Percentiles rank a stretch among this genome's conserved stretches.
phyloP scores from a whole-genome alignment of 306 rosid genomes.

The Begonia peltatifolia region DNA sequence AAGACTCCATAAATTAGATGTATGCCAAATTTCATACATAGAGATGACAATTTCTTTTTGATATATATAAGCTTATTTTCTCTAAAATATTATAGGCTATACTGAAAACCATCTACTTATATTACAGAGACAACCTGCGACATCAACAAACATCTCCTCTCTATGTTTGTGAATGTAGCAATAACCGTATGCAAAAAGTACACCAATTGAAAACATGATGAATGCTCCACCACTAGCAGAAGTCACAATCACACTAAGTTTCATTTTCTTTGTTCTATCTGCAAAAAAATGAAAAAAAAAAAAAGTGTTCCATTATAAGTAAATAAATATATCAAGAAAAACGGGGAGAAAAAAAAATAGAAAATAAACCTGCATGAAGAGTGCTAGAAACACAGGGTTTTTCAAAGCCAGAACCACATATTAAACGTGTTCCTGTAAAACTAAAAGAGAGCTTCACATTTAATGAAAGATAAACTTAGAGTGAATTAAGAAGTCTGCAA shows the following conservation, averaged over 20 bases:
- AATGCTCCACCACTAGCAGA: slow-evolving; percentile 60
- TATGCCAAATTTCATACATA: too few species aligned
- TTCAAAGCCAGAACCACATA: slow-evolving; percentile 50
- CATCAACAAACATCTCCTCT: slow-evolving; percentile 62
- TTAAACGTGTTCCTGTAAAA: slow-evolving; percentile 57
- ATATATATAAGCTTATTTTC: not conserved
- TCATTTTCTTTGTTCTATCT: slow-evolving; percentile 45
- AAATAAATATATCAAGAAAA: slow-evolving; percentile 2
- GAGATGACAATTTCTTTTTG: not conserved
- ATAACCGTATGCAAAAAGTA: slow-evolving; percentile 31
- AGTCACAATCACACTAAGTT: slow-evolving; percentile 24
- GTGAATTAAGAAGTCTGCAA: not conserved
- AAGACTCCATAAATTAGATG: too few species aligned
- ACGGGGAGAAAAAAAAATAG: slow-evolving; percentile 3
- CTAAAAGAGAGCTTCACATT: slow-evolving; percentile 23
- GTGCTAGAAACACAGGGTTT: slow-evolving; percentile 64
- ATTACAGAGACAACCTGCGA: slow-evolving; percentile 40
- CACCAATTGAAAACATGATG: slow-evolving; percentile 42
- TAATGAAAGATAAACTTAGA: not conserved
- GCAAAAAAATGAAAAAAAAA: slow-evolving; percentile 14
- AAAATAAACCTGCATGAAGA: slow-evolving; percentile 41
- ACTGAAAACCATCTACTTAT: not conserved
- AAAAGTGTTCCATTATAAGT: not conserved
- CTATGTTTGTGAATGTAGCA: slow-evolving; percentile 23
- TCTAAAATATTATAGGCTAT: not conserved